phyloP scores from a whole-genome alignment of 805 yeast species.

The Zygotorulaspora danielsina region DNA sequence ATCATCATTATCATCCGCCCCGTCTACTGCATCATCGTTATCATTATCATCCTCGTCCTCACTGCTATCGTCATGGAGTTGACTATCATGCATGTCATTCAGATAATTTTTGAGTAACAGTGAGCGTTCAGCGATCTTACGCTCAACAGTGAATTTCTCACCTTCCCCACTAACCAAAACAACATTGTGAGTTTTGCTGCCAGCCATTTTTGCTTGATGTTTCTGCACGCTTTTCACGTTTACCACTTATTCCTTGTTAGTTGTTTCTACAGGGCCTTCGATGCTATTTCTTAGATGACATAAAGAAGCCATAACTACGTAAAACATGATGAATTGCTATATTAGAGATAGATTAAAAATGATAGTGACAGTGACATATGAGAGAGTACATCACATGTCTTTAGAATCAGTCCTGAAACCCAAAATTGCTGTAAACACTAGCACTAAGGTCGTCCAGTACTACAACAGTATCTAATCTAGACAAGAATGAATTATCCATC shows the following conservation, averaged over 20 bases:
- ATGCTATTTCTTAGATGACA: too few relatives aligned
- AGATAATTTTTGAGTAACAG: conserved; percentile 81
- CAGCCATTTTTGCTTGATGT: conserved; percentile 9
- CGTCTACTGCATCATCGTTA: conserved; percentile 43
- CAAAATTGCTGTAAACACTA: conserved; percentile 77
- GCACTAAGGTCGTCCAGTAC: conserved; percentile 87
- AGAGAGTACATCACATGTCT: too few relatives aligned
- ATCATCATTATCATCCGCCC: conserved; percentile 53
- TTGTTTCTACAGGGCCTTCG: too few relatives aligned
- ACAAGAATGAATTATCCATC: conserved; percentile 23
- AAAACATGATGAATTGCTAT: too few relatives aligned
- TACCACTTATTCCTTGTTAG: neutral
- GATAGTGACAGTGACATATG: too few relatives aligned
- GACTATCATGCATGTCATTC: conserved; percentile 57
- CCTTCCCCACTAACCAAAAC: conserved; percentile 74
- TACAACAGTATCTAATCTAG: conserved; percentile 24
- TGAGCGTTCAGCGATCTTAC: conserved; percentile 82
- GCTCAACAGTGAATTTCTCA: conserved; percentile 70
- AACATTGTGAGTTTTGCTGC: conserved; percentile 33
- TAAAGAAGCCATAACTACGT: too few relatives aligned
- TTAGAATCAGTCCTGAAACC: conserved; percentile 14
- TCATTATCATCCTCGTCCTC: conserved; percentile 40
- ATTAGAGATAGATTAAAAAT: neutral
- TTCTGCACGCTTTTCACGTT: neutral
- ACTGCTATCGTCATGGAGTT: conserved; percentile 54